Conservation (phyloP, 2,329 filamentous ascomycete species). For the Cladophialophora yegresii region DNA sequence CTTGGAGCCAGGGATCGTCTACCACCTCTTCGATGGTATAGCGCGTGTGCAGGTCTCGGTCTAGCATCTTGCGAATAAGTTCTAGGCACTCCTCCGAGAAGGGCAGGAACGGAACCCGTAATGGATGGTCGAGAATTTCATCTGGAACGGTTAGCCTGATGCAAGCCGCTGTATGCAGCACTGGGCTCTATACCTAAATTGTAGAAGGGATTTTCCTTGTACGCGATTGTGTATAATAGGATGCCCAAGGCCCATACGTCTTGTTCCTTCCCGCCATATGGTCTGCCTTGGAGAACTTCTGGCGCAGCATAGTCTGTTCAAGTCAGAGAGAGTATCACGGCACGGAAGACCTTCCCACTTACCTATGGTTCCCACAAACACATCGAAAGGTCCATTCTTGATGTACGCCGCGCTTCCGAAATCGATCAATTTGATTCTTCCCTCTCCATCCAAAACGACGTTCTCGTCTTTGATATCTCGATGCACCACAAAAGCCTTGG, state of each 20-base stretch:
- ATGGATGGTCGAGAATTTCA: constrained; percentile 96
- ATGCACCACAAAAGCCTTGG: constrained; percentile 87
- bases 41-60: constrained; percentile 80
- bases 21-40: constrained; percentile 86
- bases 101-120: constrained; percentile 73
- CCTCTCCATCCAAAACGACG: constrained; percentile 91
- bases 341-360: constrained; percentile 42
- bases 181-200: constrained; percentile 24
- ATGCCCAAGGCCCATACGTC: constrained; percentile 98
- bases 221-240: constrained; percentile 95
- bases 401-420: constrained; percentile 98
- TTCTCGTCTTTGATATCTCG: constrained; percentile 99
- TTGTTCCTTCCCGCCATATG: constrained; percentile 94
- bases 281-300: constrained; percentile 90
- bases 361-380: constrained; percentile 99
- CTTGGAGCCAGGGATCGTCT: constrained; percentile 74
- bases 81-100: constrained; percentile 84
- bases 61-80: constrained; percentile 85
- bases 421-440: constrained; percentile 94
- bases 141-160: constrained; percentile 59
- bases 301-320: constrained; percentile 88
- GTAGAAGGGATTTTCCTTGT: constrained; percentile 72
- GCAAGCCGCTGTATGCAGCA: not conserved
- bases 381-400: constrained; percentile 96
- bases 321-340: not conserved